Conservation (phyloP, 371 early-diverging fungal genomes). For the Amoeboradix gromovi region DNA sequence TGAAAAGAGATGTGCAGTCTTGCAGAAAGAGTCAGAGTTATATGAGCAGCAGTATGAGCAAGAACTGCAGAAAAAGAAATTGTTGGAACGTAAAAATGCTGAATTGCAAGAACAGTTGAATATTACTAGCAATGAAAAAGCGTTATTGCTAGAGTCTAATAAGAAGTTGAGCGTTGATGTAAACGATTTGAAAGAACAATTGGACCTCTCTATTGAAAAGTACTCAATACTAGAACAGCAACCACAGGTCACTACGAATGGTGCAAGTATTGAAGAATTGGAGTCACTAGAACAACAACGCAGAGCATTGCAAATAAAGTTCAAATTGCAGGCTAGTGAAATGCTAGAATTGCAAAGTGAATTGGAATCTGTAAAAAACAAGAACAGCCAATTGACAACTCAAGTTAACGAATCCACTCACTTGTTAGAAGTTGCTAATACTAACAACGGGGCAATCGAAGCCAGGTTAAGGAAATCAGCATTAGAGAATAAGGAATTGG, state of each 20-base stretch:
- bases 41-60: conserved; percentile 29
- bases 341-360: conserved; percentile 35
- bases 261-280: too few species aligned
- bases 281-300: conserved; percentile 44
- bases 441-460: conserved; percentile 22
- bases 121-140: too few species aligned
- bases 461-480: conserved; percentile 16
- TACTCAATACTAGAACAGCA: too few species aligned
- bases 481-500: conserved; percentile 19
- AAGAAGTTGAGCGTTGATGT: conserved; percentile 31
- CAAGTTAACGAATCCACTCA: conserved; percentile 33
- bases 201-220: too few species aligned
- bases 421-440: conserved; percentile 26
- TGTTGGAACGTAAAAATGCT: conserved; percentile 29
- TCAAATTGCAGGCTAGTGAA: conserved; percentile 38
- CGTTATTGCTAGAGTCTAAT: conserved; percentile 19
- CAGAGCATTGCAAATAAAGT: conserved; percentile 32
- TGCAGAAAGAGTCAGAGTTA: conserved; percentile 32
- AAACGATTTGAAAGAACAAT: conserved; percentile 21
- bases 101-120: conserved; percentile 28
- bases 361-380: conserved; percentile 26
- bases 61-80: conserved; percentile 24
- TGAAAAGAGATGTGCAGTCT: conserved; percentile 35
- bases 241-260: too few species aligned
- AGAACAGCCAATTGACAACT: conserved; percentile 23